Conservation (phyloP, 306 rosid genomes). For the Comarum palustre region DNA sequence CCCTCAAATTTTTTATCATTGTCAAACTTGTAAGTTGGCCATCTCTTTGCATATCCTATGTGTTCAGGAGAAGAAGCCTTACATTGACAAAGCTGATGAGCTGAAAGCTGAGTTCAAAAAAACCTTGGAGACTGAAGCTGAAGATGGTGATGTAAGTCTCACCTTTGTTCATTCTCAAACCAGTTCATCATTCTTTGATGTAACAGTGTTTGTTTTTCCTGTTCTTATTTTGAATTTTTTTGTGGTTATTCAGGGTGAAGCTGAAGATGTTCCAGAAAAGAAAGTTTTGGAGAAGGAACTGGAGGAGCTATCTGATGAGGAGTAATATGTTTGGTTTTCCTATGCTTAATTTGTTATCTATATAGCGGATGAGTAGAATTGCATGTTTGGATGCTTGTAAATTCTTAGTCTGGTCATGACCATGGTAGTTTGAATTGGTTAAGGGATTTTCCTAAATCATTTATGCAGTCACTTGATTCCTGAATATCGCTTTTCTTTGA, state of each 20-base stretch:
- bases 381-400: slow-evolving; percentile 21
- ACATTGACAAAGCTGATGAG: slow-evolving; percentile 63
- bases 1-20: neutral
- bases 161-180: neutral
- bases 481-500: neutral
- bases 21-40: neutral
- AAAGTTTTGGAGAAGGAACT: slow-evolving; percentile 5
- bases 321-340: slow-evolving; percentile 27
- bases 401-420: slow-evolving; percentile 9
- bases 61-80: slow-evolving; percentile 72
- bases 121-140: slow-evolving; percentile 40
- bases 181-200: neutral
- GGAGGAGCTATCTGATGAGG: slow-evolving; percentile 51
- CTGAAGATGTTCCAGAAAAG: slow-evolving; percentile 41
- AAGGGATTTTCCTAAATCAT: neutral
- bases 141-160: slow-evolving; percentile 43
- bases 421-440: neutral
- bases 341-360: neutral
- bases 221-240: neutral
- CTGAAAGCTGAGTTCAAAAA: slow-evolving; percentile 64
- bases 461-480: neutral
- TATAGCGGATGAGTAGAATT: neutral
- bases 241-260: slow-evolving; percentile 36
- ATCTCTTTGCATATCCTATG: neutral
- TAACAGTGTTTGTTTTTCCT: neutral